A percentile compares a stretch with the other conserved stretches of the same genome.
Evolutionary conservation across 805 yeast genomes (phyloP).

Genomic region (baker's yeast (Saccharomyces cerevisiae)): DNA sequence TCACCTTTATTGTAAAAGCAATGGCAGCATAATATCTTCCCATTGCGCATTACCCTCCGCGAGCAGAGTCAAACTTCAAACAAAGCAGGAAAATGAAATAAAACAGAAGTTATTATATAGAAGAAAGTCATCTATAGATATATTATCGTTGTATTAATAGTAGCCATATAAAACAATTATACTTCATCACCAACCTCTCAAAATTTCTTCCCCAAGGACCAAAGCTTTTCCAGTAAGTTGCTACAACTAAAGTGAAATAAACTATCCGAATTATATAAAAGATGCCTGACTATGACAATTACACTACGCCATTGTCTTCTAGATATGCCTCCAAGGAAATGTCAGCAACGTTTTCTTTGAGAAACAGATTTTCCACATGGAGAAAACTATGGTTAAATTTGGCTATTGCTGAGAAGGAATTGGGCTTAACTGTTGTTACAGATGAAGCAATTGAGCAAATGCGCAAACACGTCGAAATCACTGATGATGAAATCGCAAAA

Average conservation of each 20-base stretch:
- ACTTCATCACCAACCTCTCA: not conserved
- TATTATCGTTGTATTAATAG: not conserved
- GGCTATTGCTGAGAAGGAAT: constrained; percentile 90
- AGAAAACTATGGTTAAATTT: constrained; percentile 92
- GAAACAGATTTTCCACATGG: constrained; percentile 97
- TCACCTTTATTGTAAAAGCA: not conserved
- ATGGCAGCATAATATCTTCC: not conserved
- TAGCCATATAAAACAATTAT: not conserved
- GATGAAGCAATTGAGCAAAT: constrained; percentile 89
- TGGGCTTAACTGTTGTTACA: constrained; percentile 76
- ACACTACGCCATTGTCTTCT: constrained; percentile 88
- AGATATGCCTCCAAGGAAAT: constrained; percentile 97
- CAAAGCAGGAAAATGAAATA: not conserved
- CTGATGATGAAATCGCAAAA: constrained; percentile 85
- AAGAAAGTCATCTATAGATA: not conserved
- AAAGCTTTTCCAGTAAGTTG: not conserved
- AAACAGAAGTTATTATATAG: not conserved
- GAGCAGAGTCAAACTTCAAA: not conserved
- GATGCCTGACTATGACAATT: constrained; percentile 51
- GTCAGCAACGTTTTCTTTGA: constrained; percentile 83
- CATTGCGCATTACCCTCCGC: not conserved
- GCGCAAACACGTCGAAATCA: constrained; percentile 65
- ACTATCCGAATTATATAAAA: not conserved
- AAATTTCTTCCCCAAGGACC: not conserved
- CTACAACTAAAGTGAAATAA: not conserved